Base-by-base conservation (phyloP, 2,329 filamentous ascomycete genomes). In the Phoma sp. region DNA sequence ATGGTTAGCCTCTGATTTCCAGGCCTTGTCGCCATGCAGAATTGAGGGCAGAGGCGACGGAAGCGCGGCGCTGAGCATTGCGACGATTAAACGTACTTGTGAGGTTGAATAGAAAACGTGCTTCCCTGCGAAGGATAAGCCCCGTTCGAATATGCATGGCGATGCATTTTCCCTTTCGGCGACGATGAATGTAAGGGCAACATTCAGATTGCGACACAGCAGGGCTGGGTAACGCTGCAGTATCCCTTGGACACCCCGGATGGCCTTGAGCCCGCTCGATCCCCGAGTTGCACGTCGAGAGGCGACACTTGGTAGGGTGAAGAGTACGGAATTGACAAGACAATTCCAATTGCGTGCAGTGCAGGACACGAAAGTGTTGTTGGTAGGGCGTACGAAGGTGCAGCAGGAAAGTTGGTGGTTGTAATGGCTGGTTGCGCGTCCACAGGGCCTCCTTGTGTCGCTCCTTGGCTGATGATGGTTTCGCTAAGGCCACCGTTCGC, bases 81-180 rank as follows among this genome's bases (percentile, higher is more conserved):
- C 57, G 49, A 51, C 48, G 48, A 59, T 47, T 45, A 61, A 70
- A 73, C 83, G 70, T 85, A 96, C 89, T 91, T 90, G 76, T 96
- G 91, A 65, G 91, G 90, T 65, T 90, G 91, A 70, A 96, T 93
- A 63, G 91, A 91, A 73, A 96, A 93, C 40, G 89, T 90, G 70
- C 79, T 80, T 67, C 83, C 84, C 61, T 87, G 83, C 60, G 71
- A 72, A 45, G 89, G 89, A 75, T 93, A 93, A 72, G 81, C 81
- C 60, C 91, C 93, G 80, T 95, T 96, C 60, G 88, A 86, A 77
- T 89, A 93, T 75, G 88, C 88, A 82, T 96, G 91, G 80, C 91
- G 86, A 74, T 93, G 90, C 86, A 95, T 92, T 86, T 89, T 89
- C 80, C 86, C 73, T 69, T 72, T 70, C 72, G 78, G 76, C 65